These are phyloP conservation scores for Pholiota conissans DNA, from an alignment of 768 basidiomycete genomes.

Conservation along the genomic window DNA sequence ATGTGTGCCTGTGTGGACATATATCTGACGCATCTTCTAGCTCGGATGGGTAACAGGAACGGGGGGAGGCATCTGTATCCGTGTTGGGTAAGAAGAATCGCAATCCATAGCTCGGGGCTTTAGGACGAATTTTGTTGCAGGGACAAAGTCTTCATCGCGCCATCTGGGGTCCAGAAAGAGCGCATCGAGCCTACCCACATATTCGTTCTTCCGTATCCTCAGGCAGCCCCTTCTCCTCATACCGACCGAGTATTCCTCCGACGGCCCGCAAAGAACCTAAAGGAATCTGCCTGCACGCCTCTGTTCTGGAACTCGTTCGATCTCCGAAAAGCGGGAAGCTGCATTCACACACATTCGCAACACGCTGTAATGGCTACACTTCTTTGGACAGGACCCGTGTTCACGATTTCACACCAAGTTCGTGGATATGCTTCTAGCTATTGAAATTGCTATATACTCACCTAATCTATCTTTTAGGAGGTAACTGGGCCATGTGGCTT, in stretches of 20 bases:
- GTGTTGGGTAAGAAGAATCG: conserved; percentile 49
- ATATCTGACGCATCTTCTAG: conserved; percentile 17
- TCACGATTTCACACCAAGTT: conserved; percentile 84
- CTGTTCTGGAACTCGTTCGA: conserved; percentile 93
- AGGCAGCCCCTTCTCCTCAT: conserved; percentile 56
- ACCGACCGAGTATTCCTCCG: conserved; percentile 77
- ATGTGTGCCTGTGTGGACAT: background rate
- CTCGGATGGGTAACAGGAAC: conserved; percentile 95
- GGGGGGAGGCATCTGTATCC: conserved; percentile 78
- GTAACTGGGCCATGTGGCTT: conserved; percentile 21
- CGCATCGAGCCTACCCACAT: conserved; percentile 82
- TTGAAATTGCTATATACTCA: conserved; percentile 4
- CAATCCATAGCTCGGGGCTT: background rate
- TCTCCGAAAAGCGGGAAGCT: conserved; percentile 74
- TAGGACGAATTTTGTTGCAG: conserved; percentile 29
- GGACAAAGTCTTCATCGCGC: conserved; percentile 82
- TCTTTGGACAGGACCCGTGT: conserved; percentile 68
- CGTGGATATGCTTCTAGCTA: conserved; percentile 14
- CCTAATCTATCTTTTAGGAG: conserved; percentile 35
- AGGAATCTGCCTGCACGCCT: conserved; percentile 87
- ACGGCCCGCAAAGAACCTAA: conserved; percentile 67
- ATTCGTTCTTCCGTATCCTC: conserved; percentile 83
- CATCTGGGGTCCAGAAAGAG: conserved; percentile 91
- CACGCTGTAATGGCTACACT: conserved; percentile 89
- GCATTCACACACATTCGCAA: conserved; percentile 91